Percentiles rank a stretch among this genome's conserved stretches.
Evolutionary conservation across 2,329 filamentous ascomycete species (phyloP).

Genomic region (Eutypa lata): DNA sequence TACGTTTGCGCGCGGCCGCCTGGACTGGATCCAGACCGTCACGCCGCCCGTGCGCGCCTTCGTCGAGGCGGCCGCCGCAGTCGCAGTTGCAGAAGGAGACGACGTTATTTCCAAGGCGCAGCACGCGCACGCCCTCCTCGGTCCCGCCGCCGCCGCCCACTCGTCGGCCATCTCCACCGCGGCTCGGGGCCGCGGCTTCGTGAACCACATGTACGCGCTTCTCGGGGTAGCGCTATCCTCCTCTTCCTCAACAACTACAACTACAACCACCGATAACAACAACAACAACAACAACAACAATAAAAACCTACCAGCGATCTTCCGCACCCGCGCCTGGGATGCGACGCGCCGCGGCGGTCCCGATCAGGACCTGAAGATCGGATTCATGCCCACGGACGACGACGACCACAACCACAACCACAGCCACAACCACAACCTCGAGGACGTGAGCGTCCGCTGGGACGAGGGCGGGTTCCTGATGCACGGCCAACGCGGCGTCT

Average conservation of each 20-base stretch:
- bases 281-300: not conserved
- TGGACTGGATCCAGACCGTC: constrained; percentile 15
- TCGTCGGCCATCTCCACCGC: constrained; percentile 3
- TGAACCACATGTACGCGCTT: constrained; percentile 11
- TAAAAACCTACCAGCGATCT: constrained; percentile 4
- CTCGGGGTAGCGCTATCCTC: not conserved
- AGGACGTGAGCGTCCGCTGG: constrained; percentile 2
- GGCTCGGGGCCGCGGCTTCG: constrained; percentile 3
- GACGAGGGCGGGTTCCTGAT: constrained; percentile 12
- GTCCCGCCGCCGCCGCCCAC: constrained; percentile 3
- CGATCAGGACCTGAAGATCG: constrained; percentile 14
- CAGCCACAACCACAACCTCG: too few species aligned
- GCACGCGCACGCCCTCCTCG: not conserved
- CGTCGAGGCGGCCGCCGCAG: constrained; percentile 4
- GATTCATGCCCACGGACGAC: constrained; percentile 8
- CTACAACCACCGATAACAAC: too few species aligned
- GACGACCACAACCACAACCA: too few species aligned
- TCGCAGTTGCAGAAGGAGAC: not conserved
- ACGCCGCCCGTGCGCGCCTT: constrained; percentile 7
- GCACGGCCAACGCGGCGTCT: constrained; percentile 8
- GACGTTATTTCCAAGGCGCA: not conserved
- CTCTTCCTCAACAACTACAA: too few species aligned
- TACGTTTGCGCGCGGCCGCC: constrained; percentile 6
- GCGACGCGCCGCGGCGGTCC: constrained; percentile 10
- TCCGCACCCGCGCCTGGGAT: constrained; percentile 11